Base-by-base conservation (phyloP, 768 basidiomycete genomes). In the Hericium rajendrae region DNA sequence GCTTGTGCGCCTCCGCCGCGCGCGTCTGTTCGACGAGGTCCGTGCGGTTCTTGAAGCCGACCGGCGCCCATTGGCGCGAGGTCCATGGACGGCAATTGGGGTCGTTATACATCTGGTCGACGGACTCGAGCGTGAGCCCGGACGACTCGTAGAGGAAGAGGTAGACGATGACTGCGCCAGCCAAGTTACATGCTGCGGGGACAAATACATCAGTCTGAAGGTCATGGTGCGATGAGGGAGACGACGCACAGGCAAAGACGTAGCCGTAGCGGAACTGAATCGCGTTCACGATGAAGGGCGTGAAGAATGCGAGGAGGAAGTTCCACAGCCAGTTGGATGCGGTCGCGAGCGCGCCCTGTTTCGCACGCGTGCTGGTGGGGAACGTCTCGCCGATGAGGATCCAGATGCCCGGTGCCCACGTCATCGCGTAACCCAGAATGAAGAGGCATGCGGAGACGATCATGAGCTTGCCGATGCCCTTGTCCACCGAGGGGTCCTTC, bases 301-400 rank as follows among this genome's bases (percentile, higher is more conserved):
- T 88, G 73, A 86, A 86, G 77, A 88, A 88, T 0, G 83, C 85
- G 55, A 87, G 71, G 39, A 86, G 71, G 74, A 86, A 85, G 66
- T 85, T 84, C 80, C 79, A 86, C 3, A 78, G 67, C 80, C 85
- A 87, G 68, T 85, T 87, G 37, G 74, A 70, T 0, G 83, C 76
- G 1, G 84, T 86, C 1, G 85, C 76, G 41, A 90, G 68, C 39
- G 84, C 80, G 4, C 80, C 85, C 66, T 88, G 86, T 67, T 86
- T 84, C 4, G 85, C 81, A 55, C 86, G 78, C 4, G 85, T 85
- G 22, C 84, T 75, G 10, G 83, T 86, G 0, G 85, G 82, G 75
- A 87, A 88, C 1, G 84, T 86, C 69, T 89, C 86, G 39, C 85
- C 86, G 56, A 84, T 85, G 18, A 88, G 73, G 64, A 89, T 86